Evolutionary conservation across 2,329 filamentous ascomycete genomes (phyloP).

Genomic region (Colletotrichum sp.): DNA sequence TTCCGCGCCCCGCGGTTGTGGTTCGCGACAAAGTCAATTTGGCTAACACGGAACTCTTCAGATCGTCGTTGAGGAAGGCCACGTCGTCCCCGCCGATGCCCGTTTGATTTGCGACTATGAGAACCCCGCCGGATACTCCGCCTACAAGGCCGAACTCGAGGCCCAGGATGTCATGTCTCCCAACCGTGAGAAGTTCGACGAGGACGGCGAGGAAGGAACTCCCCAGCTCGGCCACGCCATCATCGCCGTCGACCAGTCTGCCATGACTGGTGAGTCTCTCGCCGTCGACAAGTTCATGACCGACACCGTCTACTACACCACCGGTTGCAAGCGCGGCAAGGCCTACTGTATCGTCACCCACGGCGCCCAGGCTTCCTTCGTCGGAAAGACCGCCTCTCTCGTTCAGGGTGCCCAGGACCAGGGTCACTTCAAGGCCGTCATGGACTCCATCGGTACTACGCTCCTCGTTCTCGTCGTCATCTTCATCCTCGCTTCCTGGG

Average conservation of each 20-base stretch:
- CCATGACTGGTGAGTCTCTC: conserved; percentile 81
- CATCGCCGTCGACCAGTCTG: conserved; percentile 78
- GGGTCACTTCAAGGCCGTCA: conserved; percentile 83
- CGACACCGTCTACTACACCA: conserved; percentile 79
- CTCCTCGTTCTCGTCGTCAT: conserved; percentile 79
- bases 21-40: background rate
- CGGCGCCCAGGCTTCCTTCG: conserved; percentile 75
- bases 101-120: conserved; percentile 77
- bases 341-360: conserved; percentile 72
- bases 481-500: conserved; percentile 78
- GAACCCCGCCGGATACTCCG: conserved; percentile 58
- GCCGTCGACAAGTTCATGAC: conserved; percentile 83
- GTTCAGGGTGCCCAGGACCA: conserved; percentile 78
- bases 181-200: conserved; percentile 53
- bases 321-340: conserved; percentile 82
- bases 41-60: conserved; percentile 29
- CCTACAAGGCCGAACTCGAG: conserved; percentile 60
- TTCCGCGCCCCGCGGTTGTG: background rate
- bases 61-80: conserved; percentile 75
- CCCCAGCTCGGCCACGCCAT: conserved; percentile 69
- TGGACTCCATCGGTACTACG: conserved; percentile 80
- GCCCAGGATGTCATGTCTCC: conserved; percentile 54
- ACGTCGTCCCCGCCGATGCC: conserved; percentile 72
- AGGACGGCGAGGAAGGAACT: conserved; percentile 57
- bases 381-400: conserved; percentile 76